Percentiles rank a stretch among this genome's conserved stretches.
Conservation (phyloP, 306 rosid species). For the Pyrus communis region DNA sequence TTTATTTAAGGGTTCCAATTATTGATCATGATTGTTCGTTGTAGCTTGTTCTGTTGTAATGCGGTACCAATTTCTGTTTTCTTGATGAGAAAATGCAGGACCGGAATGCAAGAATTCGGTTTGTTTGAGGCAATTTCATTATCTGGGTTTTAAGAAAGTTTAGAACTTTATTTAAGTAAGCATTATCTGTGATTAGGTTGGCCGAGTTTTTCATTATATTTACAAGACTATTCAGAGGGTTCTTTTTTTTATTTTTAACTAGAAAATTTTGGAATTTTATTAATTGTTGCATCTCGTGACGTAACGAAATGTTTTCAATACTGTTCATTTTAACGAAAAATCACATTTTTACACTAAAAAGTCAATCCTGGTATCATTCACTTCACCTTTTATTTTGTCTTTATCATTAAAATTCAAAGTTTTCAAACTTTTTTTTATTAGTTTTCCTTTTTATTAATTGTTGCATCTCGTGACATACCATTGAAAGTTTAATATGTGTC, state of each 20-base stretch:
- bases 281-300: neutral
- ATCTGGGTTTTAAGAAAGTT: neutral
- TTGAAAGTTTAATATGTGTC: neutral
- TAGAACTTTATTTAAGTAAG: neutral
- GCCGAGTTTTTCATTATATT: neutral
- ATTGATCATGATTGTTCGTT: neutral
- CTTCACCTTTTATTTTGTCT: no score
- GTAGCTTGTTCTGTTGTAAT: neutral
- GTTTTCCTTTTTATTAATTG: no score
- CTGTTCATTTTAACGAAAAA: no score
- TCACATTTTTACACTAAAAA: no score
- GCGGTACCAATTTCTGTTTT: neutral
- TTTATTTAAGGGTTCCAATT: neutral
- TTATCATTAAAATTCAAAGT: no score
- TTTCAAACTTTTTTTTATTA: rapidly evolving
- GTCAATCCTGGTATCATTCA: rapidly evolving
- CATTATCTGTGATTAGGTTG: neutral
- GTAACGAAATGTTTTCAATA: neutral
- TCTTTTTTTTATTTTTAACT: neutral
- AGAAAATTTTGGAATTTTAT: neutral
- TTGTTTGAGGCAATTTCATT: neutral
- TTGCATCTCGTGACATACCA: neutral
- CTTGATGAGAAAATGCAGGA: neutral
- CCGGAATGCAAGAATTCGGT: neutral
- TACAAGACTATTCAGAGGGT: neutral